Evolutionary conservation across 75 land plant species (phyloP).

Genomic region (Chamaecyparis obtusa): DNA sequence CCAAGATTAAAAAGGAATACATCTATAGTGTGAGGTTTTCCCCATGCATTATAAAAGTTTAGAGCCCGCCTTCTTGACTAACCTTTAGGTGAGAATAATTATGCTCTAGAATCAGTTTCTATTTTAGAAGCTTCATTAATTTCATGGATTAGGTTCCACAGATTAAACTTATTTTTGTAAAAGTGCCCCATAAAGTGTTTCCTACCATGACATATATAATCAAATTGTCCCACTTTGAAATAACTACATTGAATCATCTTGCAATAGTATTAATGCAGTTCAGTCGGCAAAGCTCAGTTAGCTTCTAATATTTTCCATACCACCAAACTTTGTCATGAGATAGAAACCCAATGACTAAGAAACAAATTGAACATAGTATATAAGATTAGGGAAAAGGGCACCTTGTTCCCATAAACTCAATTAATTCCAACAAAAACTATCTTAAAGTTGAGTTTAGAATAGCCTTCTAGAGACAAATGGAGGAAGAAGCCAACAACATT

Average conservation of each 20-base stretch:
- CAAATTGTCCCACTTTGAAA: neutral
- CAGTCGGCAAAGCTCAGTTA: neutral
- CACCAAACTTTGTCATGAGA: neutral
- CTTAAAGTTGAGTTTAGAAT: neutral
- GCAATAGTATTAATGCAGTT: neutral
- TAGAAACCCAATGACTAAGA: neutral
- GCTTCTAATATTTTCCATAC: neutral
- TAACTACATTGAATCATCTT: neutral
- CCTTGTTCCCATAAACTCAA: neutral
- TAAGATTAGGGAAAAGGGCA: neutral
- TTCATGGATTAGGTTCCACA: neutral
- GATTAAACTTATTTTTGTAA: neutral
- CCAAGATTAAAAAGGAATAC: no score
- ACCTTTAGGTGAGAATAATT: neutral
- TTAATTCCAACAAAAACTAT: neutral
- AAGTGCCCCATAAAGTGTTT: neutral
- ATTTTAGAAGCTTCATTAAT: neutral
- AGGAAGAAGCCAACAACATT: neutral
- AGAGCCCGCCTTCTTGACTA: neutral
- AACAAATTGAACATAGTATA: no score
- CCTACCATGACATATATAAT: neutral
- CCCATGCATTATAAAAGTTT: neutral
- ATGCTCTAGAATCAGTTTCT: neutral
- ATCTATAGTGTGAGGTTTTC: no score
- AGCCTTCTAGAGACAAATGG: neutral